Evolutionary conservation across 2,329 filamentous ascomycete species (phyloP), one percentile per base, ranked within the genome.

Genomic region (Nigrograna mackinnonii): DNA sequence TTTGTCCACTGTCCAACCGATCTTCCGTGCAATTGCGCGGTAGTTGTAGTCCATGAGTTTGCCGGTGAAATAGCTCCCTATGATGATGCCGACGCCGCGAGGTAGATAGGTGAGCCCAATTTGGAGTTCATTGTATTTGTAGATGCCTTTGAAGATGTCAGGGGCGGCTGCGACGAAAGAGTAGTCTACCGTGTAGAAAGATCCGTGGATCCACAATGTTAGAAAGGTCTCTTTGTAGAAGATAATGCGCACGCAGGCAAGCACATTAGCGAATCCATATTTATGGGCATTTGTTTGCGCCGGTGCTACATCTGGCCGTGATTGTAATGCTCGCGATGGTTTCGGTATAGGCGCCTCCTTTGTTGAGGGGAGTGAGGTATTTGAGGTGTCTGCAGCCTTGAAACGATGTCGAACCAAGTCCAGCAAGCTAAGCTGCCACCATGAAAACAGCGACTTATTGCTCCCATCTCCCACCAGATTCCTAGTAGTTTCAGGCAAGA

Each of bases 201-300:
- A 39, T 3, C 26, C 41, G 13, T 33, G 26, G 18, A 35, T 24
- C 36, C 26, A 44, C 6, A 40, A 31, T 4, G 37, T 16, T 19
- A 44, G 36, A 12, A 24, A 35, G 1, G 41, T 36, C 16, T 39
- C 35, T 16, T 18, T n/a, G 30, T 44, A 24, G 24, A 33, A 40
- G 26, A 38, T 28, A 16, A 38, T 9, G n/a, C 35, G 19, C n/a
- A 28, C 24, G 24, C 24, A 28, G 9, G 24, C 24, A 28, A 38
- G 28, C n/a, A 24, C 12, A 28, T 9, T 19, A 9, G 9, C n/a
- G 9, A 28, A 9, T 28, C 9, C n/a, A 28, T 9, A 28, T 9
- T n/a, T 28, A 9, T 9, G 9, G n/a, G 24, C n/a, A n/a, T 28
- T 9, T n/a, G 9, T 28, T n/a, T 28, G 24, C n/a, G 24, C n/a